These are phyloP conservation scores for Moesziomyces globuligerus DNA, from an alignment of 1,284 basidiomycete genomes.

Conservation along the genomic window DNA sequence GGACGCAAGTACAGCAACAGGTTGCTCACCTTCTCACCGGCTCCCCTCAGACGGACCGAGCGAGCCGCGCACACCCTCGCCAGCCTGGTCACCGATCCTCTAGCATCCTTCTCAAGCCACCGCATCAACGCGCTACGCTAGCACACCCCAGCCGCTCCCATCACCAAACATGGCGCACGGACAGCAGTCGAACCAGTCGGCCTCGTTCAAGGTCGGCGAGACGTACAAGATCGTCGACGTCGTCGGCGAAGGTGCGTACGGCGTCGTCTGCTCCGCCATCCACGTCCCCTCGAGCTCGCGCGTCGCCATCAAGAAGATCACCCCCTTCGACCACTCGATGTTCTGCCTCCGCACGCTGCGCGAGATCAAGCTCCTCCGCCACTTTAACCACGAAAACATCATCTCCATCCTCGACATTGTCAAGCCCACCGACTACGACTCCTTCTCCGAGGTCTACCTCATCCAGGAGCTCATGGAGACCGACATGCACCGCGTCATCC, in stretches of 20 bases:
- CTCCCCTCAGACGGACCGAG: too few relatives aligned
- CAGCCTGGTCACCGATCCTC: too few relatives aligned
- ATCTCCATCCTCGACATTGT: constrained; percentile 59
- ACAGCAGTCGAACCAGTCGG: constrained; percentile 31
- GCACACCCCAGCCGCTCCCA: too few relatives aligned
- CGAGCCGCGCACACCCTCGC: too few relatives aligned
- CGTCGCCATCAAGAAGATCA: constrained; percentile 69
- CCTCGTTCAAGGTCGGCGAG: constrained; percentile 54
- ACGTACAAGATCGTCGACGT: constrained; percentile 67
- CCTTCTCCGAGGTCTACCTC: constrained; percentile 93
- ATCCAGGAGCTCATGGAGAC: constrained; percentile 71
- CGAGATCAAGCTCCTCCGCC: constrained; percentile 65
- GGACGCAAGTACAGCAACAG: too few relatives aligned
- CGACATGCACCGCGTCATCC: constrained; percentile 66
- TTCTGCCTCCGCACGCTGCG: constrained; percentile 65
- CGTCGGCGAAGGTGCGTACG: constrained; percentile 70
- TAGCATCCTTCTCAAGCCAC: too few relatives aligned
- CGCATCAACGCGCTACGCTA: too few relatives aligned
- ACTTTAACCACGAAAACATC: constrained; percentile 67
- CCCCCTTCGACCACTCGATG: constrained; percentile 67
- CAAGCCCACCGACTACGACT: constrained; percentile 73
- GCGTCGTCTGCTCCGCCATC: constrained; percentile 69
- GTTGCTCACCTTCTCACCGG: too few relatives aligned
- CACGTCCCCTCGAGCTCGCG: constrained; percentile 63
- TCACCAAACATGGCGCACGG: constrained; percentile 21